Conservation (phyloP, 371 early-diverging fungal species). For the Syncephalastrum racemosum region DNA sequence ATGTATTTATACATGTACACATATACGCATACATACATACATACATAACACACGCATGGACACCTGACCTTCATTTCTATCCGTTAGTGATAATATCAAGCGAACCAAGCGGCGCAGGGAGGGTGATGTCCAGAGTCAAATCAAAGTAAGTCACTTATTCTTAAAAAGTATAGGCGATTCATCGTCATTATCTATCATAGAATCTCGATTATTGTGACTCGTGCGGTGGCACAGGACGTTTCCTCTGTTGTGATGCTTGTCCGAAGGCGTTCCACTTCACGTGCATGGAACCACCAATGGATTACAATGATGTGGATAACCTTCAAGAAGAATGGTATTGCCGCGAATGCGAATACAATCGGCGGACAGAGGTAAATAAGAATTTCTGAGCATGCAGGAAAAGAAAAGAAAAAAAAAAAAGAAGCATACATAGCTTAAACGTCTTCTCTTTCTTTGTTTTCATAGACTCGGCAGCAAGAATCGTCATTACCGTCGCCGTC, state of each 20-base stretch:
- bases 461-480: too few species aligned
- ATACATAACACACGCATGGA: too few species aligned
- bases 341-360: conserved; percentile 50
- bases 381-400: conserved; percentile 19
- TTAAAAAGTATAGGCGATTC: not conserved
- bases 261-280: conserved; percentile 75
- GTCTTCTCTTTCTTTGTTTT: not conserved
- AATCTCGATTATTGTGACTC: conserved; percentile 68
- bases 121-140: not conserved
- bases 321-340: conserved; percentile 69
- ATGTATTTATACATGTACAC: too few species aligned
- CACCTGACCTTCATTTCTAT: too few species aligned
- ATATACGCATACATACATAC: too few species aligned
- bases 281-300: conserved; percentile 73
- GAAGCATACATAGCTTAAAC: not conserved
- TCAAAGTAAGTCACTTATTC: not conserved
- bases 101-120: too few species aligned
- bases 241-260: conserved; percentile 76
- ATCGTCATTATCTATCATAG: conserved; percentile 24
- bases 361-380: conserved; percentile 1
- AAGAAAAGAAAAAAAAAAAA: not conserved
- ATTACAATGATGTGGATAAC: conserved; percentile 44
- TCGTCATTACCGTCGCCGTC: too few species aligned
- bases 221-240: conserved; percentile 63
- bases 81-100: too few species aligned